phyloP scores from a whole-genome alignment of 108 stramenopile species.

The Cyclostephanos tholiformis region DNA sequence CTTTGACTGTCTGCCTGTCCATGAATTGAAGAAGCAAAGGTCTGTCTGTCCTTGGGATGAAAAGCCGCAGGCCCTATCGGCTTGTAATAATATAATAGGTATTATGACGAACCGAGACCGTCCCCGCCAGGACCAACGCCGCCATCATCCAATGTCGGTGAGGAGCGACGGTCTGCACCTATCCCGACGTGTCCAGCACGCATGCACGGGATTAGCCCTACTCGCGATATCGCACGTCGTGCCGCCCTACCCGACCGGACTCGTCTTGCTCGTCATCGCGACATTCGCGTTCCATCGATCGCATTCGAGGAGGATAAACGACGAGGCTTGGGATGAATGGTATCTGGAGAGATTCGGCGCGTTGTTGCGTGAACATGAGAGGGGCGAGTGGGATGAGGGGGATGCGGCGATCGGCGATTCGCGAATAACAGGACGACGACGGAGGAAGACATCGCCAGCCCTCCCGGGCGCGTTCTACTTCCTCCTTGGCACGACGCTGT shows the following conservation, averaged over 20 bases:
- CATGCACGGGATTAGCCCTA: slow-evolving; percentile 33
- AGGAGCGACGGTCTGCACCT: slow-evolving; percentile 15
- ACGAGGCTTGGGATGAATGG: slow-evolving; percentile 35
- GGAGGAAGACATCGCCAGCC: slow-evolving; percentile 26
- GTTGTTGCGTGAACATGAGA: slow-evolving; percentile 38
- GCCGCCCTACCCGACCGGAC: slow-evolving; percentile 44
- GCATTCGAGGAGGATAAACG: slow-evolving; percentile 23
- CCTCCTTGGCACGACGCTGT: slow-evolving; percentile 32
- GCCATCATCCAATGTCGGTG: background rate
- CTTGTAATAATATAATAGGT: no score
- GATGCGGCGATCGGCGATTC: background rate
- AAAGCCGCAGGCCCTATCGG: no score
- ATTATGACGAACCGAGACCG: no score
- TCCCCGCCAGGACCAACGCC: no score
- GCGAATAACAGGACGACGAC: slow-evolving; percentile 9
- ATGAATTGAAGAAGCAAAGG: no score
- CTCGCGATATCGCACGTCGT: slow-evolving; percentile 38
- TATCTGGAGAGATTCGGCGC: slow-evolving; percentile 40
- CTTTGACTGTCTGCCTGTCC: no score
- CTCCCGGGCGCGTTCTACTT: slow-evolving; percentile 53
- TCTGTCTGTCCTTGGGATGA: no score
- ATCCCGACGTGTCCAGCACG: slow-evolving; percentile 43
- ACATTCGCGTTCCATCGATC: slow-evolving; percentile 21
- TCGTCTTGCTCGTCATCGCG: slow-evolving; percentile 22
- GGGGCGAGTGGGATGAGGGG: slow-evolving; percentile 34